Conservation (phyloP, 768 basidiomycete genomes). For the Asterophora parasitica region DNA sequence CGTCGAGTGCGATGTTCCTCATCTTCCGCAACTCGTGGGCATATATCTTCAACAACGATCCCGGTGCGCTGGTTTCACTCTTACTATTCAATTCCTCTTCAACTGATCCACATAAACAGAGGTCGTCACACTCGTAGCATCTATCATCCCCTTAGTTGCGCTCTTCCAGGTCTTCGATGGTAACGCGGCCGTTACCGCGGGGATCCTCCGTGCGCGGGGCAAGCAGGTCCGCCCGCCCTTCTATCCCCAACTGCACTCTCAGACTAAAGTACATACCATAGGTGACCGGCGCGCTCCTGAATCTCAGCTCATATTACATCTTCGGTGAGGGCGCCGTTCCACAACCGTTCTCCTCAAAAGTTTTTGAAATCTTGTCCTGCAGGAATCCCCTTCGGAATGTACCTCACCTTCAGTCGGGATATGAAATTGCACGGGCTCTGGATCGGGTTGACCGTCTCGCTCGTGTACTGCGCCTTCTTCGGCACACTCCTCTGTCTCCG, state of each 20-base stretch:
- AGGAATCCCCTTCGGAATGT: constrained; percentile 81
- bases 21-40: constrained; percentile 65
- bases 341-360: background rate
- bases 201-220: constrained; percentile 80
- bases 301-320: constrained; percentile 77
- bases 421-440: constrained; percentile 74
- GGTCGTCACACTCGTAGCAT: constrained; percentile 56
- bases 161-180: constrained; percentile 88
- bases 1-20: constrained; percentile 57
- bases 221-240: constrained; percentile 49
- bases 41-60: constrained; percentile 69
- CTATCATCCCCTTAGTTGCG: constrained; percentile 70
- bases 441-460: constrained; percentile 72
- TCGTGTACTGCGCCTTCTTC: constrained; percentile 51
- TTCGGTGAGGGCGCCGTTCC: constrained; percentile 41
- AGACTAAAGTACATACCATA: constrained; percentile 22
- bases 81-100: background rate
- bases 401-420: constrained; percentile 59
- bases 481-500: constrained; percentile 50
- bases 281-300: constrained; percentile 73
- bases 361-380: background rate
- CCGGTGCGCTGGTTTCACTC: constrained; percentile 31
- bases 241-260: background rate
- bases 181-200: constrained; percentile 57
- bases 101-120: constrained; percentile 25